Conservation (phyloP, 2,329 filamentous ascomycete genomes). For the Colletotrichum euphorbiae region DNA sequence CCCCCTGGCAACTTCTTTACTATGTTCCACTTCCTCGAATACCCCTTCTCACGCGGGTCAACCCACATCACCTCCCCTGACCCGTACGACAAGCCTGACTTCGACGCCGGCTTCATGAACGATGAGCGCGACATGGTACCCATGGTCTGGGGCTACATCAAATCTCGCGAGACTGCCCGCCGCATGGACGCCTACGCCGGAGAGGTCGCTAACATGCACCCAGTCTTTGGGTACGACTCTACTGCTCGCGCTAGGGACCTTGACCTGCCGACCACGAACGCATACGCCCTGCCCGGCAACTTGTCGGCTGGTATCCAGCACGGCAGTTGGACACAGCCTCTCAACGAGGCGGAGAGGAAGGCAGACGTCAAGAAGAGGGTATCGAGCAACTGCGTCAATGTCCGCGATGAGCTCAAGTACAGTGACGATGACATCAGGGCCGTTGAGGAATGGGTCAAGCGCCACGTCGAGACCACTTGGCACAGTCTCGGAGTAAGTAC, state of each 20-base stretch:
- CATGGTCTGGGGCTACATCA: conserved; percentile 88
- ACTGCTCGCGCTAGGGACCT: conserved; percentile 77
- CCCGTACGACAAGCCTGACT: conserved; percentile 80
- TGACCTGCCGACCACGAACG: conserved; percentile 79
- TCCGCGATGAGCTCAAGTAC: conserved; percentile 75
- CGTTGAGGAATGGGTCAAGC: conserved; percentile 76
- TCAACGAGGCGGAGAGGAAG: conserved; percentile 65
- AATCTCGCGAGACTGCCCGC: conserved; percentile 82
- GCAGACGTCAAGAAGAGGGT: conserved; percentile 59
- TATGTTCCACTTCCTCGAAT: conserved; percentile 86
- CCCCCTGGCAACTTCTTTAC: conserved; percentile 84
- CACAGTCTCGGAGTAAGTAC: conserved; percentile 66
- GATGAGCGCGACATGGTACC: conserved; percentile 87
- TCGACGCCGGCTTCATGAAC: conserved; percentile 87
- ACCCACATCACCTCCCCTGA: conserved; percentile 78
- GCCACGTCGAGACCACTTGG: conserved; percentile 83
- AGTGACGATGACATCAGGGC: conserved; percentile 70
- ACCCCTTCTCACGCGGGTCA: conserved; percentile 79
- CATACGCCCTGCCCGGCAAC: conserved; percentile 79
- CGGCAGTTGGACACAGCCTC: conserved; percentile 75
- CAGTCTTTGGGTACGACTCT: conserved; percentile 78
- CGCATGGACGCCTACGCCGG: conserved; percentile 83
- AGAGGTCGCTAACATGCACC: conserved; percentile 76
- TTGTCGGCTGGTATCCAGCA: conserved; percentile 78
- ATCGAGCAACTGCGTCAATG: conserved; percentile 71